These are phyloP conservation scores for Calonectria henricotiae DNA, from an alignment of 2,329 filamentous ascomycete genomes.

Conservation along the genomic window DNA sequence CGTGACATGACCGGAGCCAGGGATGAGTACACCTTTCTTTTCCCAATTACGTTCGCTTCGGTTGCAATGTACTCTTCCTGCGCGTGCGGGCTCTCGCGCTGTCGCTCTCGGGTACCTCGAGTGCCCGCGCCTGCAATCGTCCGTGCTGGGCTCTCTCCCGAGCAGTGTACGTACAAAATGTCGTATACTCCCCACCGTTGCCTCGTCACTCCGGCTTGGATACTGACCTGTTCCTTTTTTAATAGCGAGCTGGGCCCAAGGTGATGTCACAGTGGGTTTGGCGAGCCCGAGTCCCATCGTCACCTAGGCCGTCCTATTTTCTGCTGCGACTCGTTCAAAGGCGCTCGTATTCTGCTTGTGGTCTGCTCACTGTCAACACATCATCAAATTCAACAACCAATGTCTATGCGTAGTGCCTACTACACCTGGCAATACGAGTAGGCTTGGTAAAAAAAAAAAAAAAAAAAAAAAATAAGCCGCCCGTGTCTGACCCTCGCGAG, in stretches of 20 bases:
- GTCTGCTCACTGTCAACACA: conserved; percentile 19
- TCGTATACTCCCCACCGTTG: conserved; percentile 31
- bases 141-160: conserved; percentile 13
- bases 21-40: conserved; percentile 4
- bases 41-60: conserved; percentile 15
- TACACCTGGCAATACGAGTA: conserved; percentile 47
- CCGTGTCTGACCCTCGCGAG: conserved; percentile 36
- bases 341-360: conserved; percentile 26
- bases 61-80: neutral
- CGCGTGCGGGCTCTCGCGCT: neutral
- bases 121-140: conserved; percentile 1
- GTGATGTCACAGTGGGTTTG: conserved; percentile 35
- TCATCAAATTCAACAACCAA: neutral
- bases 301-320: conserved; percentile 19
- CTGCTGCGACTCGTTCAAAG: neutral
- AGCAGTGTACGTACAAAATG: conserved; percentile 9
- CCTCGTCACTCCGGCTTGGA: conserved; percentile 35
- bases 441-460: conserved; percentile 36
- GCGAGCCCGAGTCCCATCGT: conserved; percentile 4
- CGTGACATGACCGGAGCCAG: neutral
- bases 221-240: conserved; percentile 1
- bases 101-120: conserved; percentile 10
- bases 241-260: neutral
- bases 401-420: conserved; percentile 8
- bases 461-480: conserved; percentile 36